Evolutionary conservation across 331 rosid species (phyloP).

Genomic region (Saraca asoca): DNA sequence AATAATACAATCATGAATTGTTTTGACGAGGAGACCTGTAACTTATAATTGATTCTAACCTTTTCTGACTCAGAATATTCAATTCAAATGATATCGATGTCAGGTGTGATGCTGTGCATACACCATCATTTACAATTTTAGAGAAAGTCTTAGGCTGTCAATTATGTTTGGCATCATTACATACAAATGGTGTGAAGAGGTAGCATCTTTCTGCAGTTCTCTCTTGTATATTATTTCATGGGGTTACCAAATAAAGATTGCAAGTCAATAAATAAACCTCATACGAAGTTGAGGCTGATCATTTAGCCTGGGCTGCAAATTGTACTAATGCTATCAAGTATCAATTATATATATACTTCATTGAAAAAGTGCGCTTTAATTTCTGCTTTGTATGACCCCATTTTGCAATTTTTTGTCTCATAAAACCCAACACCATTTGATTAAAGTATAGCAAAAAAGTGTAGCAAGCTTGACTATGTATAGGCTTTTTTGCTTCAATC

Average conservation of each 20-base stretch:
- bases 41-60: no score
- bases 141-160: no score
- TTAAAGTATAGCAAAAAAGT: not conserved
- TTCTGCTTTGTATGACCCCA: not conserved
- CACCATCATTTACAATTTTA: no score
- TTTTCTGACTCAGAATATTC: no score
- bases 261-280: constrained; percentile 12
- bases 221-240: not conserved
- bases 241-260: constrained; percentile 13
- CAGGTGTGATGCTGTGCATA: no score
- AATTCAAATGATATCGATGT: no score
- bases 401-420: not conserved
- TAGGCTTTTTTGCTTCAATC: not conserved
- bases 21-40: no score
- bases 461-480: not conserved
- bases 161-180: no score
- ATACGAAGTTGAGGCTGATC: constrained; percentile 15
- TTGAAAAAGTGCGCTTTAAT: not conserved
- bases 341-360: not conserved
- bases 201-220: no score
- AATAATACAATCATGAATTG: no score
- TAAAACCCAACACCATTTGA: not conserved
- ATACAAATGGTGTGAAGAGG: no score
- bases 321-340: not conserved
- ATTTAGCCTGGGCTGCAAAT: constrained; percentile 14